Evolutionary conservation across 1,139 yeast genomes (phyloP), one percentile per base, ranked within the genome.

Genomic region (Nematodospora anomalae): DNA sequence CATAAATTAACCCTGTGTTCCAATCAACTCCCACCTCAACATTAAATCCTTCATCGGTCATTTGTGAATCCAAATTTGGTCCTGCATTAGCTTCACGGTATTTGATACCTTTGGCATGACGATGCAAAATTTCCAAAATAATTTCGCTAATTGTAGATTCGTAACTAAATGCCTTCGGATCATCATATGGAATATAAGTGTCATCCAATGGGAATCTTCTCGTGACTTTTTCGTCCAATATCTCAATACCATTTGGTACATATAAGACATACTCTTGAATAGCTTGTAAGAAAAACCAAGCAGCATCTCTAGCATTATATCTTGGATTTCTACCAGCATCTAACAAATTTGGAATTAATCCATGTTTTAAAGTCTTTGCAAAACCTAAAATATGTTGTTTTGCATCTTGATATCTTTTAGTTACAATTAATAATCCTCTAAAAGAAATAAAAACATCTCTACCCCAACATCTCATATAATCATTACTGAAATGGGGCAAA

Each of bases 401-500:
- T 1, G 97, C 97, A 40, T 83, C 92, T 3, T 83, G 86, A 52
- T 58, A 78, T 40, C 97, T 71, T 11, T 84, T 94, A 0, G 96
- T 76, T 1, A 84, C 82, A 27, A 90, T 63, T 43, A 89, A 64
- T 33, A 90, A 68, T 0, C 98, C 98, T 46, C 96, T 71, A 38
- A 85, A 71, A 0, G 96, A 76, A 38, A 92, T 83, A 55, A 92
- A 92, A 2, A 89, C 95, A 62, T 92, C 98, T 55, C 98, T 76
- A 21, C 98, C 98, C 98, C 98, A 92, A 57, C 97, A 88, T 60
- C 98, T 75, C 96, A 90, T 89, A 58, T 86, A 89, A 49, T 83
- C 88, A 41, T 75, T 76, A 53, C 94, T 81, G 60, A 92, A 92
- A 62, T 90, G 97, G 3, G 98, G 98, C 42, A 92, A 72, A 0